Evolutionary conservation across 257 asterid species (phyloP).

Genomic region (Salvia hispanica): DNA sequence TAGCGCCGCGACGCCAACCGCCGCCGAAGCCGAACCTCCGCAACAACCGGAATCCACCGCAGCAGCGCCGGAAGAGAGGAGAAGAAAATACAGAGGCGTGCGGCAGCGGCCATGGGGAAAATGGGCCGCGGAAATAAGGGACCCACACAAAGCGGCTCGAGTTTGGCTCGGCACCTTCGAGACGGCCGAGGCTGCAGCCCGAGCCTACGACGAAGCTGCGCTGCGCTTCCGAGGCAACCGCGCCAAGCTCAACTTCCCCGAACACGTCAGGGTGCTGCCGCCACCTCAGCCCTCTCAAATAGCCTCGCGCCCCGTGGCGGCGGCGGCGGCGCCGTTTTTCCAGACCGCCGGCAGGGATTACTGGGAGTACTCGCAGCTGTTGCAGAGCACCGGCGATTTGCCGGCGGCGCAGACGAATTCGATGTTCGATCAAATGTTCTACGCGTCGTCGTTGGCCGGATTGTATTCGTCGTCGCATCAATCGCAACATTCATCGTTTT

Average conservation of each 20-base stretch:
- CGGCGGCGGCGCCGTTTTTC: constrained; percentile 33
- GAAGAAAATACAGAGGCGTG: constrained; percentile 78
- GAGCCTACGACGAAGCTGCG: constrained; percentile 92
- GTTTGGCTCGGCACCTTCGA: constrained; percentile 97
- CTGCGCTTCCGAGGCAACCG: constrained; percentile 78
- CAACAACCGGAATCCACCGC: constrained; percentile 32
- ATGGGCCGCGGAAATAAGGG: constrained; percentile 97
- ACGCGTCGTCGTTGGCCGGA: constrained; percentile 50
- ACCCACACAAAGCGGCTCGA: constrained; percentile 83
- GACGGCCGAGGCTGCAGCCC: constrained; percentile 91
- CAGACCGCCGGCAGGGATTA: constrained; percentile 54
- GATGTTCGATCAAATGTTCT: constrained; percentile 53
- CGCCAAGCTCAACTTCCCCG: constrained; percentile 92
- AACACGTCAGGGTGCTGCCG: constrained; percentile 50
- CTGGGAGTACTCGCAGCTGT: constrained; percentile 68
- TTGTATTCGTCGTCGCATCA: constrained; percentile 44
- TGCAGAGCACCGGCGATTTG: constrained; percentile 47
- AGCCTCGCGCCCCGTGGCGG: not conserved
- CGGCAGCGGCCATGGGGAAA: constrained; percentile 96
- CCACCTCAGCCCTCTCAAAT: constrained; percentile 38
- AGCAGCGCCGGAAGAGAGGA: constrained; percentile 42
- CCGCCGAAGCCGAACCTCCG: constrained; percentile 16
- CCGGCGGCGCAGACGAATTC: constrained; percentile 33
- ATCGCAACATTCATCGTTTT: constrained; percentile 21
- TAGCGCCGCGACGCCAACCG: constrained; percentile 28